Base-by-base conservation (phyloP, 73 alveolate species). In the Paraurostyla sp. region DNA sequence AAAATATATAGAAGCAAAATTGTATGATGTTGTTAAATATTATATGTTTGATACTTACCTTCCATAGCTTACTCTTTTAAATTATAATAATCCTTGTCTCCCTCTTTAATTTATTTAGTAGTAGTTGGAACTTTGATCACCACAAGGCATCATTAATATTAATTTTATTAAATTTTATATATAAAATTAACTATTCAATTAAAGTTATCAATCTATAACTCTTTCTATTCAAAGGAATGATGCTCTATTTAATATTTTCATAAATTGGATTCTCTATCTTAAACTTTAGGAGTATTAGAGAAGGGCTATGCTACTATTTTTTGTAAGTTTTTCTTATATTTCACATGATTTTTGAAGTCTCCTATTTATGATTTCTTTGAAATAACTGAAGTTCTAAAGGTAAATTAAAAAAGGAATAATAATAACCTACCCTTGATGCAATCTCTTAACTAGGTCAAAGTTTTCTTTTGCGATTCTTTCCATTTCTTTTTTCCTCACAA, bases 391-490 rank as follows among this genome's bases (percentile, higher is more conserved):
- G 87, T 36, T 3, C 87, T 75, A 75, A 46, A 25, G 25, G 2
- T 50, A 43, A 15, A 69, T 41, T 69, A 41, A 69, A 22, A 49
- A 46, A 49, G 23, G 25, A 22, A 20, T 23, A 22, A 22, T 46
- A 6, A 25, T 3, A 36, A 25, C 25, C 23, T 75, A 75, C 87
- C 87, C 87, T 32, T 49, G 42, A 32, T 75, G 87, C 3, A 75
- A 32, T 32, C 87, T 75, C 40, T 75, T 75, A 18, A 75, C 87
- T 75, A 75, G 42, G 13, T 75, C 87, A 49, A 75, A 75, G 73
- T 75, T 75, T 49, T 75, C 87, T 50, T 50, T 75, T 9, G 87
- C 87, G 11, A 75, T 75, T n/a, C 87, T 43, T 50, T 75, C 87
- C 87, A 75, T 75, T 48, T 75, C 87, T 33, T 50, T 75, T 33